Evolutionary conservation across 352 stramenopile genomes (phyloP), one percentile per base, ranked within the genome.

Genomic region (Globisporangium radiosum): DNA sequence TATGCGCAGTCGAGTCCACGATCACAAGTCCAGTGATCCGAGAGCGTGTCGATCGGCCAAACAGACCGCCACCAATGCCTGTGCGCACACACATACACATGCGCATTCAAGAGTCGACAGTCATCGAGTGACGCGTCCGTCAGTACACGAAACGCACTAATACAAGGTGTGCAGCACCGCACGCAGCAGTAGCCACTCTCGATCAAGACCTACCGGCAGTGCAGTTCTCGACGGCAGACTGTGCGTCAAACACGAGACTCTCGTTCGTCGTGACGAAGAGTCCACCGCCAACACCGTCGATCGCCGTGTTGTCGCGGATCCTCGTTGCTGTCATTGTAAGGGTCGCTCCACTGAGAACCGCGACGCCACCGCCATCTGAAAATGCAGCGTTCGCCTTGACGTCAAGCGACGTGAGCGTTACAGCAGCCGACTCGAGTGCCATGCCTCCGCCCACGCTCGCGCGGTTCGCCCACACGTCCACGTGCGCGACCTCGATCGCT

Each of bases 341-440:
- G 10, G 52, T 62, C 17, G 68, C 68, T 0, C 54, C 38, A 4
- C 56, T 52, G 7, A 81, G 53, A 7, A 85, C n/a, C 6, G 76
- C 76, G 6, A 87, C 57, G 1, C 79, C 79, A n/a, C 79, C 79
- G 13, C 79, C 79, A 37, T 76, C 59, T 0, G 44, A 44, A 0
- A n/a, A 33, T 5, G 76, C 78, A 2, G 3, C 55, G 57, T 86
- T 87, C 1, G 40, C 51, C 5, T n/a, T 37, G n/a, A 84, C 57
- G 0, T 53, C 56, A 0, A 71, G 45, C 1, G 54, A 40, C 2
- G 37, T 53, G 8, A 74, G 39, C 1, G 37, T 62, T 5, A 73
- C 54, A 7, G 25, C 60, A 1, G 69, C 70, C 10, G 52, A 52
- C 15, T 62, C 65, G 1, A 70, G 54, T 9, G 72, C 59, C 4